phyloP scores from a whole-genome alignment of 2,329 filamentous ascomycete species.

The Microsporum canis region DNA sequence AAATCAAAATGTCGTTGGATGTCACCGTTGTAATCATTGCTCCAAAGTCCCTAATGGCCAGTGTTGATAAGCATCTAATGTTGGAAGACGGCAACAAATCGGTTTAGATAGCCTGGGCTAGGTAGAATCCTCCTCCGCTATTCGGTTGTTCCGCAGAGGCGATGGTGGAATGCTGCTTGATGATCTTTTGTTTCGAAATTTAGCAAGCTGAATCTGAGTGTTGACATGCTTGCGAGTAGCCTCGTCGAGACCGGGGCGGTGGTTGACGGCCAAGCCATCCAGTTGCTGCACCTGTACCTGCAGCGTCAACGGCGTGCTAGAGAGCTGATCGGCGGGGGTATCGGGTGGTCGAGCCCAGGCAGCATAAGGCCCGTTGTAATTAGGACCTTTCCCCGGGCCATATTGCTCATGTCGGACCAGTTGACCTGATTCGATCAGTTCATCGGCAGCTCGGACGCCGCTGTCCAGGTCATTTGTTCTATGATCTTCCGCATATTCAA shows the following conservation, averaged over 20 bases:
- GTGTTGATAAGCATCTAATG: too few relatives aligned
- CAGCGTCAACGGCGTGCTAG: slow-evolving; percentile 18
- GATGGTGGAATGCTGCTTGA: background rate
- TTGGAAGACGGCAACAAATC: background rate
- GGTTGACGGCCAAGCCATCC: slow-evolving; percentile 16
- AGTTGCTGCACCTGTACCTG: slow-evolving; percentile 25
- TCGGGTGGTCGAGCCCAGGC: slow-evolving; percentile 27
- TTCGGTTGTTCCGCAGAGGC: background rate
- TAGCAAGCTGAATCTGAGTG: slow-evolving; percentile 20
- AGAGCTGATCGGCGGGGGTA: slow-evolving; percentile 17
- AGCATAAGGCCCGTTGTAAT: slow-evolving; percentile 33
- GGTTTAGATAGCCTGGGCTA: background rate
- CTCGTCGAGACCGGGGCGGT: slow-evolving; percentile 17
- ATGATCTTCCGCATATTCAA: slow-evolving; percentile 7
- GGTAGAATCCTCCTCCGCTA: background rate
- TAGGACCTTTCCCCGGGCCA: slow-evolving; percentile 31
- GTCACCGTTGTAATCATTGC: too few relatives aligned
- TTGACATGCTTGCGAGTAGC: slow-evolving; percentile 14
- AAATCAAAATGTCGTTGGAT: too few relatives aligned
- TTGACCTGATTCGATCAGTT: slow-evolving; percentile 25
- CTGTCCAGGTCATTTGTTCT: background rate
- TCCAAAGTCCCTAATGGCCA: too few relatives aligned
- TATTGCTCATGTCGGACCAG: slow-evolving; percentile 26
- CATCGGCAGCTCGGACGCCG: slow-evolving; percentile 19
- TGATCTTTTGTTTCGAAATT: slow-evolving; percentile 21